Evolutionary conservation across 148 eudicot species (phyloP), one percentile per base, ranked within the genome.

Genomic region (Vaccinium corymbosum): DNA sequence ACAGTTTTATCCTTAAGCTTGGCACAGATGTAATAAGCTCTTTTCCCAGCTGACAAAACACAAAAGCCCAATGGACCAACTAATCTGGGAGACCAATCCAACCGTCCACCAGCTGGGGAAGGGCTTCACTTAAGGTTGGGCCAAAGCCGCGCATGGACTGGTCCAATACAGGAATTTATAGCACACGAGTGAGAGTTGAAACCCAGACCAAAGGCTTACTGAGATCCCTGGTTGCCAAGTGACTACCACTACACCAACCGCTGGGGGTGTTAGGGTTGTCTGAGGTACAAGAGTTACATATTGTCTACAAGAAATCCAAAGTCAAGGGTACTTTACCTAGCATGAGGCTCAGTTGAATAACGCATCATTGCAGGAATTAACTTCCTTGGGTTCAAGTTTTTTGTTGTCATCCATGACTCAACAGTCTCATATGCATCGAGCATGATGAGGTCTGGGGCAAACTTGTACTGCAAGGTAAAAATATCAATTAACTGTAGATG

Each of bases 311-410:
- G 66, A 35, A 85, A 76, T 12, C 17, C 5, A 61, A 64, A 68
- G 11, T 46, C 46, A 78, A 51, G 71, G 61, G 51, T 20, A 73
- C 76, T 81, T 86, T 93, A 97, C 99, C 94, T 94, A 83, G 99
- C 95, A 90, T 97, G 99, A 29, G 99, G 97, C 89, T 97, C 99
- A 84, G 93, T 92, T 85, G 98, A 94, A 90, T 97, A 97, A 49
- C 98, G 94, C 99, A 97, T 93, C 99, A 97, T 94, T 75, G 99
- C 99, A 86, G 98, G 98, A 89, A 97, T 93, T 84, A 97, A 86
- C 89, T 94, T 97, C 88, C 97, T 92, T 48, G 98, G 99, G 83
- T 94, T 93, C 86, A 97, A 90, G 84, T 95, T 90, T 81, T 88
- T 92, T 49, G 90, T 93, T 81, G 86, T 94, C 99, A 97, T 93